Base-by-base conservation (phyloP, 495 filamentous ascomycete genomes). In the Clavariopsis aquatica region DNA sequence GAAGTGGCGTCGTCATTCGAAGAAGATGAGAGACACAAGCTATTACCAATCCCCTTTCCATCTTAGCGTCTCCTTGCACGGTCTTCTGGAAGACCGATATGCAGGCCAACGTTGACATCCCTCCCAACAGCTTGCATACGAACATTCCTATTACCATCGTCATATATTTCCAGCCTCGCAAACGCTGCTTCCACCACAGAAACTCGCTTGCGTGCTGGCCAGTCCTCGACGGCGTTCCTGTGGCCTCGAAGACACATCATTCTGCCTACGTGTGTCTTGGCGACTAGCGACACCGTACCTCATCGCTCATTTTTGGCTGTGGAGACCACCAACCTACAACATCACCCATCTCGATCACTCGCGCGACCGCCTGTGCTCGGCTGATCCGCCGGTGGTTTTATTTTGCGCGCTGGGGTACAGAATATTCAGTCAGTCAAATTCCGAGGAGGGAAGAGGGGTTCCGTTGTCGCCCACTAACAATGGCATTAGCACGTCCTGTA, bases 1-100 rank as follows among this genome's bases (percentile, higher is more conserved):
- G 23, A 10, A n/a, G 51, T 52, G 52, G 43, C 46, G 26, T 38
- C 24, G 22, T n/a, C 36, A 31, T 49, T 49, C n/a, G 34, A 56
- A 23, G 52, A 27, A 52, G 20, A 58, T n/a, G 27, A 31, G 55
- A 43, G 23, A 22, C 51, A 27, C 41, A 36, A 51, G 57, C 23
- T 57, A 66, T 70, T 70, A 70, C 67, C 67, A 66, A 70, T 66
- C 67, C 62, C 63, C 62, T 66, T 66, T 70, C 55, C 7, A 65
- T 55, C 28, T 61, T 70, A 65, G 63, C 67, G 66, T 61, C 60
- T 58, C 59, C 49, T 55, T 19, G 57, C 56, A 49, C 56, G 49
- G 66, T 55, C 66, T 66, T 63, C 54, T 64, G 41, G 54, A 66
- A 61, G 53, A 19, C 58, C 56, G 66, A 51, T 51, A 36, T 69